phyloP scores from a whole-genome alignment of 164 flowering plant species.

The Vitis cinerea region DNA sequence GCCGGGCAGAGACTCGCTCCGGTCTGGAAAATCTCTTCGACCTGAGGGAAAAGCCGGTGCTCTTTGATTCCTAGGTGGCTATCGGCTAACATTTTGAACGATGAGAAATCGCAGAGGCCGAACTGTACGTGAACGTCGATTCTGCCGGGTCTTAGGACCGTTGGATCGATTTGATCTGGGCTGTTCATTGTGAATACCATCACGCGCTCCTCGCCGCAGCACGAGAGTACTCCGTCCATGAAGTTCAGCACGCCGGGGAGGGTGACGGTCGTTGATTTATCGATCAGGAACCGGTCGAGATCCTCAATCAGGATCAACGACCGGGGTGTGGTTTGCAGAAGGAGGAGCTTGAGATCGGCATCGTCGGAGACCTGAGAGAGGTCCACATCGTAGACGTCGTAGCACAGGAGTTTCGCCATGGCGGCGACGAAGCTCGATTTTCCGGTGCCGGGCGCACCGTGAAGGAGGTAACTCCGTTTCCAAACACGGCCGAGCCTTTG shows the following conservation, averaged over 20 bases:
- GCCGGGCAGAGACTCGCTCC: slow-evolving; percentile 69
- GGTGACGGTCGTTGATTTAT: slow-evolving; percentile 39
- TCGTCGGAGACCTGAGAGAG: slow-evolving; percentile 44
- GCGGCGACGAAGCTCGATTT: slow-evolving; percentile 81
- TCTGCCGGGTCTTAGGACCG: slow-evolving; percentile 73
- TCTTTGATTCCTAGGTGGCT: slow-evolving; percentile 83
- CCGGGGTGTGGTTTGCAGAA: slow-evolving; percentile 51
- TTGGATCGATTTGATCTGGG: slow-evolving; percentile 53
- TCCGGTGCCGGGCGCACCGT: slow-evolving; percentile 82
- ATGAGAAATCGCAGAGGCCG: slow-evolving; percentile 67
- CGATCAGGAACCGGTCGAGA: slow-evolving; percentile 50
- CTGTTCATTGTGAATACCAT: slow-evolving; percentile 77
- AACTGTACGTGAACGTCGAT: slow-evolving; percentile 79
- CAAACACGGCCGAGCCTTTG: slow-evolving; percentile 81
- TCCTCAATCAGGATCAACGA: slow-evolving; percentile 74
- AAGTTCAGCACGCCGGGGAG: slow-evolving; percentile 58
- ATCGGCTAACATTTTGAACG: slow-evolving; percentile 62
- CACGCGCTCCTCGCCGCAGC: slow-evolving; percentile 76
- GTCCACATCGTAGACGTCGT: slow-evolving; percentile 74
- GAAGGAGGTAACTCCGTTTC: slow-evolving; percentile 75
- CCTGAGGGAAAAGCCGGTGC: slow-evolving; percentile 78
- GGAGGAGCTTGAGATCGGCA: slow-evolving; percentile 55
- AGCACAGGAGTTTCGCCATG: slow-evolving; percentile 65
- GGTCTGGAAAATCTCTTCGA: slow-evolving; percentile 67
- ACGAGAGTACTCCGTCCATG: slow-evolving; percentile 81